These are phyloP conservation scores for Cladosporium sp. DNA, from an alignment of 2,329 filamentous ascomycete genomes.

Conservation along the genomic window DNA sequence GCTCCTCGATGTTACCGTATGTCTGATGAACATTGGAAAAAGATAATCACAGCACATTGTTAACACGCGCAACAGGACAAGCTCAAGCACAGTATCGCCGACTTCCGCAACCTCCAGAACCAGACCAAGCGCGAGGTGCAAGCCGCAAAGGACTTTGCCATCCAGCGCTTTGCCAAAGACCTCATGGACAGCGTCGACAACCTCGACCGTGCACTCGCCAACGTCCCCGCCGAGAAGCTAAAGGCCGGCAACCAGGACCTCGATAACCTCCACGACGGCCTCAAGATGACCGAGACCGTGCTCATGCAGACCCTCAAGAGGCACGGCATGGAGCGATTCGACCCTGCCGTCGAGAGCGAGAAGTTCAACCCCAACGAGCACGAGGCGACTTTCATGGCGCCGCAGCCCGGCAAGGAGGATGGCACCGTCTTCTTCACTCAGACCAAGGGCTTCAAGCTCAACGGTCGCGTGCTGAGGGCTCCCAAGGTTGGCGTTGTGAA, in stretches of 20 bases:
- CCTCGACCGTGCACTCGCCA: conserved; percentile 85
- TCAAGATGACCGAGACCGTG: conserved; percentile 93
- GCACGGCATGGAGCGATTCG: conserved; percentile 88
- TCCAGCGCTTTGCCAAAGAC: conserved; percentile 91
- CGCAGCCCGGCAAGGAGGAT: conserved; percentile 83
- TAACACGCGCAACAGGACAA: conserved; percentile 68
- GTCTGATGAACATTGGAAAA: conserved; percentile 19
- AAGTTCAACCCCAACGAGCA: conserved; percentile 97
- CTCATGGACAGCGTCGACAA: conserved; percentile 95
- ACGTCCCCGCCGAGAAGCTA: conserved; percentile 75
- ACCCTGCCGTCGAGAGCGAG: conserved; percentile 68
- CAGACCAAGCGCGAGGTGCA: conserved; percentile 89
- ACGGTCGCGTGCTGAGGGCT: conserved; percentile 83
- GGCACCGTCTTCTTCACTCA: conserved; percentile 89
- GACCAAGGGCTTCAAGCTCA: conserved; percentile 93
- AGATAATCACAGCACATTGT: not conserved
- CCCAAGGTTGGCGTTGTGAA: conserved; percentile 97
- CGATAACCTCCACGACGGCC: conserved; percentile 76
- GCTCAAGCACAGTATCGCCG: conserved; percentile 88
- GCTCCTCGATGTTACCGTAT: conserved; percentile 81
- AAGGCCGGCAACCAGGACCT: conserved; percentile 68
- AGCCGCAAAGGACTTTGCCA: conserved; percentile 84
- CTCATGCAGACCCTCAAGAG: conserved; percentile 86
- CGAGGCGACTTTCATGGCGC: conserved; percentile 93
- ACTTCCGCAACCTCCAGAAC: conserved; percentile 97